These are phyloP conservation scores for Thraustochytrium sp. DNA, from an alignment of 352 stramenopile species.

Conservation along the genomic window DNA sequence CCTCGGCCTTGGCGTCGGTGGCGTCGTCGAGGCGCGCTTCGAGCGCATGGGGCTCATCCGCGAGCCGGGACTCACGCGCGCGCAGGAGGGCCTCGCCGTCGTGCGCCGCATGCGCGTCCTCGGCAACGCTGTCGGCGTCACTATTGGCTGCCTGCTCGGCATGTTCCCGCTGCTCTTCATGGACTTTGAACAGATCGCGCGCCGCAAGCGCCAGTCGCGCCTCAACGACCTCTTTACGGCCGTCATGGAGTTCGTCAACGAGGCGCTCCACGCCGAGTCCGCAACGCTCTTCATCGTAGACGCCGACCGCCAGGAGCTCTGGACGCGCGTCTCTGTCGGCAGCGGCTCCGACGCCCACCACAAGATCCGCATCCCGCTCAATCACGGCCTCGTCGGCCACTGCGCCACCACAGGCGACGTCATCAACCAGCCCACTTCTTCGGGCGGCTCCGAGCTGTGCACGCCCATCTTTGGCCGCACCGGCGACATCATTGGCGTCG, in stretches of 20 bases:
- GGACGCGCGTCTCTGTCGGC: not conserved
- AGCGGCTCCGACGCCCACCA: not conserved
- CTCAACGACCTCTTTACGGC: slow-evolving; percentile 18
- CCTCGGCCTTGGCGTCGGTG: slow-evolving; percentile 81
- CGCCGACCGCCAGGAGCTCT: slow-evolving; percentile 20
- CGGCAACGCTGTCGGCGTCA: slow-evolving; percentile 70
- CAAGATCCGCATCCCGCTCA: not conserved
- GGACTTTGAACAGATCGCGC: slow-evolving; percentile 47
- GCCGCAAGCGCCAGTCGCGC: slow-evolving; percentile 4
- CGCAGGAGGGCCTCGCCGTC: slow-evolving; percentile 66
- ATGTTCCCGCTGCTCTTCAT: slow-evolving; percentile 83
- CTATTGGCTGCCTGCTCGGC: slow-evolving; percentile 73
- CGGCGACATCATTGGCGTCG: slow-evolving; percentile 32
- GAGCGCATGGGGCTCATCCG: slow-evolving; percentile 63
- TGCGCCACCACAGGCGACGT: slow-evolving; percentile 23
- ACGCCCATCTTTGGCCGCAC: slow-evolving; percentile 27
- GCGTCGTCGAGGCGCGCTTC: slow-evolving; percentile 72
- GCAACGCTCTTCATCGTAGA: slow-evolving; percentile 33
- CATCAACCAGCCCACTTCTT: not conserved
- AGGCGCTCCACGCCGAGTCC: not conserved
- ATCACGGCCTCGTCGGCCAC: not conserved
- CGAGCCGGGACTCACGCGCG: slow-evolving; percentile 66
- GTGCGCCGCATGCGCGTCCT: slow-evolving; percentile 69
- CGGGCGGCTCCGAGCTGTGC: not conserved
- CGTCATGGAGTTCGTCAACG: slow-evolving; percentile 17